Evolutionary conservation across 164 flowering plant genomes (phyloP), one percentile per base, ranked within the genome.

Genomic region (Cinnamomum chago): DNA sequence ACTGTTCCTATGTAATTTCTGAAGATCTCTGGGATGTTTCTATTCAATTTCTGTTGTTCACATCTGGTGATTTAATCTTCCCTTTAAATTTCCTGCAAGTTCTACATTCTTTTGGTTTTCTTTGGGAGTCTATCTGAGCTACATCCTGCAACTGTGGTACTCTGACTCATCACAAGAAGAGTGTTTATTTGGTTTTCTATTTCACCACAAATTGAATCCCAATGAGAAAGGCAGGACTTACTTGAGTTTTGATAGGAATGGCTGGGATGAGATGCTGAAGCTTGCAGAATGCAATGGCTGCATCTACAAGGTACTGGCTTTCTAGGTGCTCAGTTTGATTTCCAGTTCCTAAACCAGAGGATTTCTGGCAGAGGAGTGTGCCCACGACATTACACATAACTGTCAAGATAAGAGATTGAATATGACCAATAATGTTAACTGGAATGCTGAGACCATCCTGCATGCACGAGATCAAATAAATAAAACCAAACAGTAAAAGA

Each of bases 231-330:
- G 58, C 23, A 75, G 27, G 27, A 78, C 88, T 85, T 71, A 92
- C 99, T 77, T 89, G 98, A 75, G 85, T 77, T 88, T 90, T 93
- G 27, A 87, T 75, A 73, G 95, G 85, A 71, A 85, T 72, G 28
- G 82, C 79, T 66, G 79, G 75, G 82, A 81, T 76, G 72, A 93
- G 92, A 75, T 93, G 97, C 79, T 93, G 98, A 74, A 95, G 91
- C 77, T 88, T 93, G 85, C 90, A 93, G 84, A 93, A 92, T 5
- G 88, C 85, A 76, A 86, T 88, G 68, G 86, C 84, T 74, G 97
- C 90, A 81, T 89, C 90, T 70, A 93, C 83, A 82, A 95, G 90
- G 77, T 84, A 88, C 71, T 82, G 80, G 73, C 77, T 82, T 76
- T 86, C 90, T 77, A 78, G 78, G 73, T 83, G 87, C 35, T 90